Evolutionary conservation across 257 asterid genomes (phyloP), one percentile per base, ranked within the genome.

Genomic region (Salvia hispanica): DNA sequence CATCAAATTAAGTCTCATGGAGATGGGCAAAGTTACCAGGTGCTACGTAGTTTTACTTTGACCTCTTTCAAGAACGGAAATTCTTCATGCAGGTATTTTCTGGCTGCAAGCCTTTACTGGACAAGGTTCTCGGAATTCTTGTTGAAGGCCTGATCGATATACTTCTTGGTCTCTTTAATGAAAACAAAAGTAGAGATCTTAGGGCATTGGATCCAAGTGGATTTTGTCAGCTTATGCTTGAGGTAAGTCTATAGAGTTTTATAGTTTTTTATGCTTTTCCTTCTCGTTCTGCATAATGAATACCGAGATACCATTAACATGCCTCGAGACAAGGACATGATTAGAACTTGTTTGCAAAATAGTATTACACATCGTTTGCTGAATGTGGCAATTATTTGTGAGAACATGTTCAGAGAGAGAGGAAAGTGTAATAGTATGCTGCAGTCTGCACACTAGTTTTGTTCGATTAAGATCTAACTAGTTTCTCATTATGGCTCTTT

Each of bases 81-180:
- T 10, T 79, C 58, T 52, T 64, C 44, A 21, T 78, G 70, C 85
- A 93, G 99, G 97, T 93, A 11, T 90, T 88, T 71, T 91, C 97
- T 68, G 95, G 96, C 65, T 93, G 95, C 73, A 93, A 93, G 86
- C 96, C 97, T 40, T 79, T 85, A 66, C 70, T 93, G 80, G 99
- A 93, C 81, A 91, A 90, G 84, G 81, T 88, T 58, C 97, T 93
- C 34, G 97, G 99, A 66, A 82, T 93, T 78, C 94, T 93, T 76
- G 92, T 93, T 66, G 99, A 93, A 84, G 99, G 99, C 80, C 84
- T 93, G 72, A 74, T 90, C 40, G 99, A 93, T 77, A 85, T 92
- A 45, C 80, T 93, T 75, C 88, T 93, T 54, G 92, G 92, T 71
- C 88, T 90, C 76, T 82, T 90, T 69, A 84, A 85, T 67, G 99